phyloP scores from a whole-genome alignment of 1,284 basidiomycete genomes.

The Cutaneotrichosporon dermatis region DNA sequence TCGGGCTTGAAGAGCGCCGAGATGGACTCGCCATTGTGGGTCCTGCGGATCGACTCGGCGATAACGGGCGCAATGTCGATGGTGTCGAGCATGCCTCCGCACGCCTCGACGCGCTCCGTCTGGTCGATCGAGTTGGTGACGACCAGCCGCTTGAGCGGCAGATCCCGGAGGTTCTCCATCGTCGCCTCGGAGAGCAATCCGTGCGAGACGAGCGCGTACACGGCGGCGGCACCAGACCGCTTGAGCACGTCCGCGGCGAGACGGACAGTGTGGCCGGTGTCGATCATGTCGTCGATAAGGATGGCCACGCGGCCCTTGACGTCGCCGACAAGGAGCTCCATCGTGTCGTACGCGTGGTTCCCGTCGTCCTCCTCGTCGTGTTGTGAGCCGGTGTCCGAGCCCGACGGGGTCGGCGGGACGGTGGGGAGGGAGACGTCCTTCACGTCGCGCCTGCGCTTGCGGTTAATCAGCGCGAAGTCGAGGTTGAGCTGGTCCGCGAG shows the following conservation, averaged over 20 bases:
- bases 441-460: constrained; percentile 65
- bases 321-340: constrained; percentile 97
- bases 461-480: constrained; percentile 95
- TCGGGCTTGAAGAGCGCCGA: constrained; percentile 44
- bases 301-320: constrained; percentile 91
- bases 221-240: constrained; percentile 80
- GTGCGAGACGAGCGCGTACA: constrained; percentile 88
- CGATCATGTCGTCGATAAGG: constrained; percentile 97
- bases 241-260: constrained; percentile 79
- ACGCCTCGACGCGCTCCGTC: constrained; percentile 52
- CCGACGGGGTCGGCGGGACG: constrained; percentile 45
- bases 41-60: constrained; percentile 91
- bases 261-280: constrained; percentile 82
- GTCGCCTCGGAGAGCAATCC: constrained; percentile 83
- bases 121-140: constrained; percentile 79
- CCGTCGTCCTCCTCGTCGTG: constrained; percentile 47
- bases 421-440: constrained; percentile 33
- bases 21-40: constrained; percentile 73
- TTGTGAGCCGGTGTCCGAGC: constrained; percentile 35
- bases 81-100: constrained; percentile 52
- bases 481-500: constrained; percentile 93
- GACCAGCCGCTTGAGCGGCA: constrained; percentile 82
- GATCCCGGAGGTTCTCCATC: constrained; percentile 66
- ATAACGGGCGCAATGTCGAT: constrained; percentile 87
- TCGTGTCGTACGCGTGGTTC: constrained; percentile 54